Base-by-base conservation (phyloP, 257 asterid genomes). In the Prunella vulgaris region DNA sequence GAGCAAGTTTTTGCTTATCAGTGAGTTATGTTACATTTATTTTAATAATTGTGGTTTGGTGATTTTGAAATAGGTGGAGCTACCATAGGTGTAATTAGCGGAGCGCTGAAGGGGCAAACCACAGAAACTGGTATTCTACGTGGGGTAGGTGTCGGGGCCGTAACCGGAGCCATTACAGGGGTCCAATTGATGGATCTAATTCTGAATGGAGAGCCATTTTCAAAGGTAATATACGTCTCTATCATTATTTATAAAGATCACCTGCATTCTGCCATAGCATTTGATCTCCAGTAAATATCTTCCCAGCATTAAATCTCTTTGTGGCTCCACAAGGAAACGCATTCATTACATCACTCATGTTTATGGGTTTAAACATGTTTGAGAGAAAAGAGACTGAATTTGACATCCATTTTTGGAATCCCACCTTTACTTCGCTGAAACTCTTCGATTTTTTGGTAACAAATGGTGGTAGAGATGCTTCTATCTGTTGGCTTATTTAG, bases 71-170 rank as follows among this genome's bases (percentile, higher is more conserved):
- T 25, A 92, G 98, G 98, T 69, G 98, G 98, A 71, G 96, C 98
- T 22, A 71, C 68, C 0, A 65, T 93, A 2, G 98, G 98, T 73
- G 79, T 85, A 42, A 75, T 90, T 24, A 84, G 88, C 32, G 98
- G 98, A 58, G 95, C 95, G 2, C 75, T 93, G 42, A 93, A 93
- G 79, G 98, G 98, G 27, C 98, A 90, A 68, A 90, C 98, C 2
- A 93, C 98, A 3, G 98, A 93, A 77, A 90, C 95, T 1, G 98
- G 98, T 7, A 73, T 93, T 4, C 64, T 85, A 10, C 92, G 98
- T 22, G 98, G 97, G 71, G 85, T 87, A 1, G 97, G 91, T 35
- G 96, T 93, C 9, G 98, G 98, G 71, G 88, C 89, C 5, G 89
- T 93, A 49, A 78, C 96, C 0, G 98, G 98, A 21, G 97, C 96